These are phyloP conservation scores for Zychaea mexicana DNA, from an alignment of 371 early-diverging fungal genomes.

Conservation along the genomic window DNA sequence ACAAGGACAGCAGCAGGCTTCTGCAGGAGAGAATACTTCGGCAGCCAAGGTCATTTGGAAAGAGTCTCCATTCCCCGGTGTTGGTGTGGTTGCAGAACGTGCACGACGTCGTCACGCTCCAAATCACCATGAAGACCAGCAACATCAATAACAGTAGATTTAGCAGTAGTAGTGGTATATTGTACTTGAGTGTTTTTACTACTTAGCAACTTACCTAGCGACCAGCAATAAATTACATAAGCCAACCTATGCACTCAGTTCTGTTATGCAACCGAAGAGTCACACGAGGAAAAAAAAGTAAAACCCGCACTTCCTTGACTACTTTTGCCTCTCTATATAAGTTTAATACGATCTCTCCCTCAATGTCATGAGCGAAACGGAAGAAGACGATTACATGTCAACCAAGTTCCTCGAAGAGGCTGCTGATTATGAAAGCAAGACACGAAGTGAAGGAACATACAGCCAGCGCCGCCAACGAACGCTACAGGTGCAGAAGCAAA, in stretches of 20 bases:
- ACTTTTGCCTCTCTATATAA: too few species aligned
- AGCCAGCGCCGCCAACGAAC: constrained; percentile 49
- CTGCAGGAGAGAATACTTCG: too few species aligned
- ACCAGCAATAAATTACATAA: too few species aligned
- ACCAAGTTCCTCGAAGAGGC: constrained; percentile 50
- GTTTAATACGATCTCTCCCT: too few species aligned
- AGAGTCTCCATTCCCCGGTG: constrained; percentile 27
- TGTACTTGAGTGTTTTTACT: too few species aligned
- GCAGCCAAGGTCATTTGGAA: neutral
- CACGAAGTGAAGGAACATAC: constrained; percentile 37
- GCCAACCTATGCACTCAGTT: too few species aligned
- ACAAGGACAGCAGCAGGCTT: neutral
- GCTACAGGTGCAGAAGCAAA: constrained; percentile 46
- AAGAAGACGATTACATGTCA: constrained; percentile 71
- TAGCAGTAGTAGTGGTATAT: too few species aligned
- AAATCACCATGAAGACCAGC: neutral
- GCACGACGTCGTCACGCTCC: constrained; percentile 15
- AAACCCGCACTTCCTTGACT: too few species aligned
- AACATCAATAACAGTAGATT: too few species aligned
- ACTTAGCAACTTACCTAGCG: too few species aligned
- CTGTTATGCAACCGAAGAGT: too few species aligned
- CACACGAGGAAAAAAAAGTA: too few species aligned
- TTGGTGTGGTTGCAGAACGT: constrained; percentile 30
- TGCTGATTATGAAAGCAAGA: constrained; percentile 26
- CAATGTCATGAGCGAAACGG: constrained; percentile 28